A percentile compares a stretch with the other conserved stretches of the same genome.
Conservation (phyloP, 805 yeast genomes). For the Zygoascus tannicola region DNA sequence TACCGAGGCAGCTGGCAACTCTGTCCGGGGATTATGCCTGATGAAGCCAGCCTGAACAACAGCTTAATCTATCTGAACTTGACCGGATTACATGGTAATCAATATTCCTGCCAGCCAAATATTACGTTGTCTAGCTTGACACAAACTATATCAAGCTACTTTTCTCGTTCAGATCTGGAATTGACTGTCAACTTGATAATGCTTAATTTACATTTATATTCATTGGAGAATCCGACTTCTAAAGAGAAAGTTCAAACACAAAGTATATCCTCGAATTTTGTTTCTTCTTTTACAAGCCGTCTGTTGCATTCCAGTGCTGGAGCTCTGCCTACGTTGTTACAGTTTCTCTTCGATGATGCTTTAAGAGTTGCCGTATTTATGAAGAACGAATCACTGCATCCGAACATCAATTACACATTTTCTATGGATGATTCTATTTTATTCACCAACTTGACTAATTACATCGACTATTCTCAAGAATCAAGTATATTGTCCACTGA, state of each 20-base stretch:
- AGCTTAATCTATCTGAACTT: neutral
- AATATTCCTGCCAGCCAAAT: conserved; percentile 12
- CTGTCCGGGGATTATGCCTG: conserved; percentile 33
- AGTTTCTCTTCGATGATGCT: conserved; percentile 4
- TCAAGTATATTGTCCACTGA: neutral
- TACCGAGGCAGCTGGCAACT: conserved; percentile 38
- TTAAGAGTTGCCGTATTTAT: conserved; percentile 1
- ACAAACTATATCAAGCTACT: conserved; percentile 27
- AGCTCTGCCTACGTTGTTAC: conserved; percentile 3
- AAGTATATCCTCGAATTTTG: neutral
- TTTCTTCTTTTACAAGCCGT: neutral
- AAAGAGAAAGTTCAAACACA: neutral
- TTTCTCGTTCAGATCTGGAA: conserved; percentile 36
- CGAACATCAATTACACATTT: neutral
- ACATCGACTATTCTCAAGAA: neutral
- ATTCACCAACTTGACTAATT: neutral
- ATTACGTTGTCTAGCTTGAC: conserved; percentile 14
- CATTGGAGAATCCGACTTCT: conserved; percentile 4
- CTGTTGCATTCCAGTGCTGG: neutral
- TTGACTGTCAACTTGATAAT: conserved; percentile 34
- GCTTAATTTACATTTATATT: conserved; percentile 32
- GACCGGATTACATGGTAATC: neutral
- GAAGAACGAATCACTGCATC: neutral
- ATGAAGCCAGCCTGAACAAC: neutral
- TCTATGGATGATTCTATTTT: neutral